Base-by-base conservation (phyloP, 768 basidiomycete genomes). In the Dendrothele bispora region DNA sequence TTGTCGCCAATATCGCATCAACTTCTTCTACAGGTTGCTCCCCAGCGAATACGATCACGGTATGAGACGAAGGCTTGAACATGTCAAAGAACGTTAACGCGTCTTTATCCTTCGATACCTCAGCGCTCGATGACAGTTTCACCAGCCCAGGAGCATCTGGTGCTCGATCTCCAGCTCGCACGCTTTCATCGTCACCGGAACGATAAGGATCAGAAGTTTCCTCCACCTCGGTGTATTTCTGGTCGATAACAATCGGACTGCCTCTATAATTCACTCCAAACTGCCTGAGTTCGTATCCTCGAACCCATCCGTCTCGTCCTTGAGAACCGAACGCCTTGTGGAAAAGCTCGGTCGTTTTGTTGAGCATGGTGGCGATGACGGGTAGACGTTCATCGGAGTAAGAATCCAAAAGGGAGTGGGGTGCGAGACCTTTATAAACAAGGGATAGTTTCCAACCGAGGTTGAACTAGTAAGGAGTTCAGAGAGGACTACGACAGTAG, bases 111-210 rank as follows among this genome's bases (percentile, higher is more conserved):
- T n/a, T n/a, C 10, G 59, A 57, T 28, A 47, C 15, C 7, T 52
- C 44, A 12, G 49, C 46, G 25, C 38, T 30, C 22, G 54, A 50
- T 24, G 49, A 47, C 7, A 52, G 45, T n/a, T 63, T 48, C 2
- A 64, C 47, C 18, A 74, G 55, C 11, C 50, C 64, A 0, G 72
- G 60, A 2, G 74, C 72, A 48, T 76, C 73, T 1, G 73, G 73
- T 7, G 73, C 73, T 28, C 75, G 62, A 53, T 78, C 75, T 1
- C 75, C 75, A 4, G 74, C 76, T 1, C 60, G 54, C 4, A 75
- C 34, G 7, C 46, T 53, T 0, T 55, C 61, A 36, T 68, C 64
- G 4, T 48, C 47, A 17, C 51, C 49, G 5, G 49, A 50, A 12
- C 61, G 61, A 35, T 60, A 60, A 7, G 63, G 60, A 20, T 63